Evolutionary conservation across 2,329 filamentous ascomycete genomes (phyloP).

Genomic region (Aureobasidium leucospermi): DNA sequence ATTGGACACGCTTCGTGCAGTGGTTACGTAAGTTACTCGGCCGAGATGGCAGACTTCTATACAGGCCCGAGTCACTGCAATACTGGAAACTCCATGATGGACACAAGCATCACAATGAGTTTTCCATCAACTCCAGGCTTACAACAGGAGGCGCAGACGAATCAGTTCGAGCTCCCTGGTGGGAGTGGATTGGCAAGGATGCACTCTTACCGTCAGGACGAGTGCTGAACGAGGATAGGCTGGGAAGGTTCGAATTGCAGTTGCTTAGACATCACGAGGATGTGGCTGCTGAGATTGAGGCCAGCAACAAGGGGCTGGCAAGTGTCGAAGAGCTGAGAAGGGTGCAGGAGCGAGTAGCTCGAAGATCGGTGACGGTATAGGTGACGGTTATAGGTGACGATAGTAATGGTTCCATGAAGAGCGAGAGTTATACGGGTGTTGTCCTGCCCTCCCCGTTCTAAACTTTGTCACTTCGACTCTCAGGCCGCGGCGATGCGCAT

Average conservation of each 20-base stretch:
- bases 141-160: not conserved
- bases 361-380: slow-evolving; percentile 11
- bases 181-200: slow-evolving; percentile 14
- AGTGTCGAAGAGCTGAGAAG: slow-evolving; percentile 9
- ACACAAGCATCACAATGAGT: slow-evolving; percentile 18
- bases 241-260: slow-evolving; percentile 16
- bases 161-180: slow-evolving; percentile 2
- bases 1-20: slow-evolving; percentile 19
- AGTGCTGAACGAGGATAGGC: slow-evolving; percentile 12
- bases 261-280: slow-evolving; percentile 14
- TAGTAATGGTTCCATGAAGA: too few relatives aligned
- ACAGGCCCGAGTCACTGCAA: slow-evolving; percentile 19
- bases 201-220: not conserved
- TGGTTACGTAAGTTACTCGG: slow-evolving; percentile 16
- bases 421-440: too few relatives aligned
- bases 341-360: slow-evolving; percentile 3
- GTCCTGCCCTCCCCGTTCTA: too few relatives aligned
- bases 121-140: slow-evolving; percentile 12
- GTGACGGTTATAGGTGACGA: not conserved
- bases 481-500: too few relatives aligned
- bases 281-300: slow-evolving; percentile 13
- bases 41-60: slow-evolving; percentile 1
- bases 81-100: slow-evolving; percentile 28
- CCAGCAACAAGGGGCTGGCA: slow-evolving; percentile 14
- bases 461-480: too few relatives aligned